Conservation (phyloP, 129 eudicot genomes). For the Flaveria sonorensis region DNA sequence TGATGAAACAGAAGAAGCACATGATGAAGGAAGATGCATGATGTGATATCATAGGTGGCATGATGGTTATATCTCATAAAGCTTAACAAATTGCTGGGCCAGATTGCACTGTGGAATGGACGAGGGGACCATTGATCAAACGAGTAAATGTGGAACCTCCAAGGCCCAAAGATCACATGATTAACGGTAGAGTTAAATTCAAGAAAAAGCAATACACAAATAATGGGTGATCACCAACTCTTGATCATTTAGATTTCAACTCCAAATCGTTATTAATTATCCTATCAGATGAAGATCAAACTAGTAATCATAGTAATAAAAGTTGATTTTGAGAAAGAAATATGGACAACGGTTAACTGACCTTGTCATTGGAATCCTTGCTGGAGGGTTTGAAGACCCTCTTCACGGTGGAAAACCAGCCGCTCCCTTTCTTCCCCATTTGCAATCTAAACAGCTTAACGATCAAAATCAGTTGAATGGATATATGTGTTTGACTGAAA, state of each 20-base stretch:
- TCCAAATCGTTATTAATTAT: no score
- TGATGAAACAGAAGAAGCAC: slow-evolving; percentile 35
- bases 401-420: slow-evolving; percentile 90
- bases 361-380: slow-evolving; percentile 70
- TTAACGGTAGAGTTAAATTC: slow-evolving; percentile 33
- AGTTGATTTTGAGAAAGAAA: background rate
- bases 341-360: slow-evolving; percentile 9
- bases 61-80: slow-evolving; percentile 42
- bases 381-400: slow-evolving; percentile 76
- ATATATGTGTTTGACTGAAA: background rate
- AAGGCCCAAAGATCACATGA: slow-evolving; percentile 38
- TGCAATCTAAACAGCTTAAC: background rate
- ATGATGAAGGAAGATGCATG: slow-evolving; percentile 39
- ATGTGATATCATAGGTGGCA: slow-evolving; percentile 50
- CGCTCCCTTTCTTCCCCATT: slow-evolving; percentile 93
- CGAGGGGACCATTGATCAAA: slow-evolving; percentile 47
- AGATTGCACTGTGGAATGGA: slow-evolving; percentile 31
- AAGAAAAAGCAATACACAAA: slow-evolving; percentile 41
- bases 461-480: background rate
- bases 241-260: no score
- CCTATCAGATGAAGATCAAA: no score
- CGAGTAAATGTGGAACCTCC: slow-evolving; percentile 46
- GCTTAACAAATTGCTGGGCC: slow-evolving; percentile 28
- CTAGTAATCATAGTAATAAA: no score
- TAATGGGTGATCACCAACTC: no score